Evolutionary conservation across 2,329 filamentous ascomycete genomes (phyloP), one percentile per base, ranked within the genome.

Genomic region (Colletotrichum costaricense): DNA sequence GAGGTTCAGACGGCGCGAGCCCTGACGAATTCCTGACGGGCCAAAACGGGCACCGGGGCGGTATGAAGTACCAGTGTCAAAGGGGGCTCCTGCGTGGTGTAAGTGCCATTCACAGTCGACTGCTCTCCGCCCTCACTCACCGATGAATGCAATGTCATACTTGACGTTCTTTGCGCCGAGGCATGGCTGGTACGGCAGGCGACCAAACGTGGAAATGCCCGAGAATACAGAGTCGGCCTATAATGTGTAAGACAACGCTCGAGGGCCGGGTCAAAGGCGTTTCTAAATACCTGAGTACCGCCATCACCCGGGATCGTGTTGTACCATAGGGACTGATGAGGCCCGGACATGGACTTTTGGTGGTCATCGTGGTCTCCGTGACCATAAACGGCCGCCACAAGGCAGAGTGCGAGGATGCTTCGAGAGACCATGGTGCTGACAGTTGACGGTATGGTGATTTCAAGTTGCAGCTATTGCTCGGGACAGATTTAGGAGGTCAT

Each of bases 171-270:
- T 87, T 89, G 92, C n/a, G 89, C 86, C 62, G 4, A 97, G 86
- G 80, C 94, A 97, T 3, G 93, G 93, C 71, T 88, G 90, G 83
- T 97, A 97, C 6, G 92, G 91, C 55, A 97, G 85, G 63, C 94
- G 91, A 12, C 94, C 94, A 80, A 97, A 97, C 8, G 94, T 97
- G 1, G 93, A 93, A 79, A 97, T 97, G 33, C 94, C 94, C 1
- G 93, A 96, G 84, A 97, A 97, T 71, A 97, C 94, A 0, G 94
- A 95, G 81, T 97, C 94, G 73, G 94, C 94, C 93, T 95, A 1
- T 24, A 1, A 14, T 3, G 4, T 46, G 58, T 74, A 16, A 74
- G 24, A 67, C 49, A 54, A 49, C 57, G 57, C 74, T 74, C 49
- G 9, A 5, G 11, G 5, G 9, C 14, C 8, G 16, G 19, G 26